Base-by-base conservation (phyloP, 306 rosid species). In the Nissolia schottii region DNA sequence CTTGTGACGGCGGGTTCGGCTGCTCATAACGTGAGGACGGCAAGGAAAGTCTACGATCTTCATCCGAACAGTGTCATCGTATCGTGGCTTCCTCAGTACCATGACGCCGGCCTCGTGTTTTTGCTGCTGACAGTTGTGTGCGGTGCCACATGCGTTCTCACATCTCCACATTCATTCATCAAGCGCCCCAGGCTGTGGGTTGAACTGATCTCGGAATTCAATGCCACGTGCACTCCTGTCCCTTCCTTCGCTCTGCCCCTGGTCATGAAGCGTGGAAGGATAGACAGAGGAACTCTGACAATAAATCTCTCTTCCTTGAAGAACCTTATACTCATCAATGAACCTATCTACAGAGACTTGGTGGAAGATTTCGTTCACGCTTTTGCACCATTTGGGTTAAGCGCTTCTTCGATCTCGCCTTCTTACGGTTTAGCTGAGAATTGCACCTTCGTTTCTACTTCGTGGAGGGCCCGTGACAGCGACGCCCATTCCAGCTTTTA, bases 11-110 rank as follows among this genome's bases (percentile, higher is more conserved):
- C 96, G 1, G 98, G 93, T 0, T 85, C 96, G 2, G 96, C 96
- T 0, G 87, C 92, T 56, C 96, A 93, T 62, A 90, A 93, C 16
- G 96, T 85, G 1, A 82, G 98, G 10, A 46, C 80, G 0, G 96
- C 88, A 0, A 87, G 98, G 13, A 85, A 74, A 71, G 87, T 95
- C 64, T 90, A 93, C 9, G 93, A 93, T 75, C 87, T 93, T 43
- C 91, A 93, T 46, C 93, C 93, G 2, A 87, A 82, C 81, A 76
- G 85, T 20, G 66, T 80, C 13, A 82, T 88, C 4, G 90, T 85
- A 9, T 93, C 98, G 0, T 93, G 96, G 98, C 76, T 93, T 8
- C 98, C 98, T 14, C 98, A 93, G 40, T 88, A 87, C 70, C 96
- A 90, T 48, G 96, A 90, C 31, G 88, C 91, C 6, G 98, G 98